phyloP scores from a whole-genome alignment of 139 green algal species.

The Tetraselmis chui region DNA sequence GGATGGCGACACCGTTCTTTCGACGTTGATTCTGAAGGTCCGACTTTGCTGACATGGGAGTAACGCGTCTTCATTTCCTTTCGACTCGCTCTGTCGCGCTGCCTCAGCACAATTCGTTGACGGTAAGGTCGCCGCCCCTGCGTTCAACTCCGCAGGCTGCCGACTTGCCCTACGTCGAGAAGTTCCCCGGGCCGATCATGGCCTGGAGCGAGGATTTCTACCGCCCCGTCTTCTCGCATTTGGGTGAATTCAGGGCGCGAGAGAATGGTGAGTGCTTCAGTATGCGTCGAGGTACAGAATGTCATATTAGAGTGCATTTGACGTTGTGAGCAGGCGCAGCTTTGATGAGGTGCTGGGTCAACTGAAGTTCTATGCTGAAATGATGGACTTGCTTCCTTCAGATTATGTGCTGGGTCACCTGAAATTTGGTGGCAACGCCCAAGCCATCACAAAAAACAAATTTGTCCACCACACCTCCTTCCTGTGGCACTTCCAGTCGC shows the following conservation, averaged over 20 bases:
- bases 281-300: too few species aligned
- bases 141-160: too few species aligned
- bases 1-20: slow-evolving; percentile 77
- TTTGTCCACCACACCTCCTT: slow-evolving; percentile 98
- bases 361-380: too few species aligned
- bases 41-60: background rate
- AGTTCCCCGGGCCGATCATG: slow-evolving; percentile 88
- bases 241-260: slow-evolving; percentile 53
- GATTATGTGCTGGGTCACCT: slow-evolving; percentile 80
- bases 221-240: slow-evolving; percentile 45
- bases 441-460: slow-evolving; percentile 83
- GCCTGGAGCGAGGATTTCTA: slow-evolving; percentile 79
- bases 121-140: slow-evolving; percentile 12
- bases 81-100: background rate
- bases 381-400: too few species aligned
- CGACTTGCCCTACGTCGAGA: slow-evolving; percentile 43
- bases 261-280: slow-evolving; percentile 73
- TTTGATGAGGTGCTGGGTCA: too few species aligned
- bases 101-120: background rate
- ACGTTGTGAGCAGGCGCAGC: background rate
- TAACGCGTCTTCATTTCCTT: background rate
- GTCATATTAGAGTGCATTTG: background rate
- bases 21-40: slow-evolving; percentile 42
- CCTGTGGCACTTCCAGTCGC: slow-evolving; percentile 80
- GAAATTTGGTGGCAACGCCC: slow-evolving; percentile 97